Percentiles rank a stretch among this genome's conserved stretches.
Evolutionary conservation across 768 basidiomycete genomes (phyloP).

Genomic region (Psilocybe azurescens): DNA sequence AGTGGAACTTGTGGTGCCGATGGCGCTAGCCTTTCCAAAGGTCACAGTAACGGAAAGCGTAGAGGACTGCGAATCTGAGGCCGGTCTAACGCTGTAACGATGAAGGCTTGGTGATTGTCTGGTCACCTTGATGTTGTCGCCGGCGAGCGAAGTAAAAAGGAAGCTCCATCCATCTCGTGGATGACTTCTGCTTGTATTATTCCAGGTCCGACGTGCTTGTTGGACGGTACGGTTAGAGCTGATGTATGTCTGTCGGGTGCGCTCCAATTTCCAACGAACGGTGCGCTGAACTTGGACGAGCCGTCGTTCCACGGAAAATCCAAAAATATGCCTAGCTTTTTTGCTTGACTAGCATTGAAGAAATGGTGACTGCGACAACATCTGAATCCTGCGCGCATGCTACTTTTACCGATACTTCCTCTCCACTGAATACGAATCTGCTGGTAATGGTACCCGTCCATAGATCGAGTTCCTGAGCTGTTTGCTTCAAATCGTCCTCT

Average conservation of each 20-base stretch:
- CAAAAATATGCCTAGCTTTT: slow-evolving; percentile 51
- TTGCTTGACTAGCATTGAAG: slow-evolving; percentile 43
- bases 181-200: slow-evolving; percentile 40
- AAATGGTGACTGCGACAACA: slow-evolving; percentile 43
- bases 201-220: background rate
- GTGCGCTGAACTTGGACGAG: slow-evolving; percentile 56
- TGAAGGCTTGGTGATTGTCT: slow-evolving; percentile 49
- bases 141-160: slow-evolving; percentile 49
- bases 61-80: slow-evolving; percentile 7
- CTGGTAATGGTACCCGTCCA: slow-evolving; percentile 60
- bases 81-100: slow-evolving; percentile 52
- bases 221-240: slow-evolving; percentile 24
- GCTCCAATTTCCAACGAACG: slow-evolving; percentile 61
- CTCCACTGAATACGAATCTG: slow-evolving; percentile 43
- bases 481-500: slow-evolving; percentile 41
- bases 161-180: slow-evolving; percentile 45
- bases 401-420: slow-evolving; percentile 43
- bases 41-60: slow-evolving; percentile 43
- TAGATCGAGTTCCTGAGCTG: slow-evolving; percentile 52
- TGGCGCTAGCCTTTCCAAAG: slow-evolving; percentile 29
- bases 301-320: slow-evolving; percentile 71
- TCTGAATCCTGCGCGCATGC: slow-evolving; percentile 43
- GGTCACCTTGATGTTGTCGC: slow-evolving; percentile 42
- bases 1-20: slow-evolving; percentile 13
- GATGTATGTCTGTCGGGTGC: slow-evolving; percentile 55